Evolutionary conservation across 1,284 basidiomycete species (phyloP).

Genomic region (Rhodotorula glutinis): DNA sequence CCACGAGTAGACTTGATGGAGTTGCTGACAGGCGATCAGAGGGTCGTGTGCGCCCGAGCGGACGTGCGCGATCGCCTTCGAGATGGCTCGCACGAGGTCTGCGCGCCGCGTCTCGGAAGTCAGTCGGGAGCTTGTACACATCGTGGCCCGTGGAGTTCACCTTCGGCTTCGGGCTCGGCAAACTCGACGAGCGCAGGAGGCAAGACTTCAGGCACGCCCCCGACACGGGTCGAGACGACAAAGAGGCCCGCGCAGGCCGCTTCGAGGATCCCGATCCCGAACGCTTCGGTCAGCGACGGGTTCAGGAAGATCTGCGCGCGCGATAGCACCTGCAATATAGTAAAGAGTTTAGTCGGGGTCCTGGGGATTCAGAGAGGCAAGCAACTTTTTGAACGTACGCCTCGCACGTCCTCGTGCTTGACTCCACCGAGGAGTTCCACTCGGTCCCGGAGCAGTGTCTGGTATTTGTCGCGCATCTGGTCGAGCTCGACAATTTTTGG

Average conservation of each 20-base stretch:
- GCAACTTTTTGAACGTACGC: too few relatives aligned
- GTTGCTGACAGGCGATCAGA: slow-evolving; percentile 67
- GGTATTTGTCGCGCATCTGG: slow-evolving; percentile 88
- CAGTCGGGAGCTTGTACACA: background rate
- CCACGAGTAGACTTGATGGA: slow-evolving; percentile 87
- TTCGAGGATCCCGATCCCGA: slow-evolving; percentile 94
- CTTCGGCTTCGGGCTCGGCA: slow-evolving; percentile 79
- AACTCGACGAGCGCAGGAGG: slow-evolving; percentile 93
- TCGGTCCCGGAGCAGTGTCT: slow-evolving; percentile 71
- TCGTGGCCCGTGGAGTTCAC: slow-evolving; percentile 48
- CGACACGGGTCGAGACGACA: slow-evolving; percentile 89
- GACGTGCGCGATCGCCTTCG: slow-evolving; percentile 72
- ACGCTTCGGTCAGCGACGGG: slow-evolving; percentile 92
- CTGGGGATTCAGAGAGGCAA: too few relatives aligned
- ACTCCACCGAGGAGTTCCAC: slow-evolving; percentile 84
- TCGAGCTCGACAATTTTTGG: slow-evolving; percentile 92
- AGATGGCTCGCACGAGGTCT: slow-evolving; percentile 83
- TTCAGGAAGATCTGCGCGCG: slow-evolving; percentile 90
- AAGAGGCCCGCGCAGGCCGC: slow-evolving; percentile 92
- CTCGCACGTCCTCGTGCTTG: slow-evolving; percentile 72
- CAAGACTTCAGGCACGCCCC: slow-evolving; percentile 92
- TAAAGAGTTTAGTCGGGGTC: too few relatives aligned
- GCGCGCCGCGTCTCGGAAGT: slow-evolving; percentile 48
- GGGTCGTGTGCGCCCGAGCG: slow-evolving; percentile 71
- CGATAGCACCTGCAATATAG: slow-evolving; percentile 63